phyloP scores from a whole-genome alignment of 306 rosid genomes.

The Albizia julibrissin region DNA sequence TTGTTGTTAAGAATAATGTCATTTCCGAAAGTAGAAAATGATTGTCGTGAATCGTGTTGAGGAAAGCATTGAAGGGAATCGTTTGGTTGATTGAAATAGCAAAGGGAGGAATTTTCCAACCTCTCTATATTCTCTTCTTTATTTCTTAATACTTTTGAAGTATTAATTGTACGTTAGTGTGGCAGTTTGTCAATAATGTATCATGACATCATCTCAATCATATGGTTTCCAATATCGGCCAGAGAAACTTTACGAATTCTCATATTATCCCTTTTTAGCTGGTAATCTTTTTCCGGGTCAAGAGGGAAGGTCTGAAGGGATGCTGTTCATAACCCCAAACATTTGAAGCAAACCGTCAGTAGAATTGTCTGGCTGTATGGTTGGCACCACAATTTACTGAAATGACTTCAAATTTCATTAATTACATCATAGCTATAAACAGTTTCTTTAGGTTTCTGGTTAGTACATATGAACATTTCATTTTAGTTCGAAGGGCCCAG shows the following conservation, averaged over 20 bases:
- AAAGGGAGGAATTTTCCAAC: neutral
- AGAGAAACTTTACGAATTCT: neutral
- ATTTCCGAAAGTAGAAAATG: neutral
- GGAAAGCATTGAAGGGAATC: neutral
- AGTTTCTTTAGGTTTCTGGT: neutral
- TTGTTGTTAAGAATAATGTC: neutral
- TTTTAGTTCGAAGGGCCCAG: neutral
- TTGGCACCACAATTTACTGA: neutral
- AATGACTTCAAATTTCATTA: neutral
- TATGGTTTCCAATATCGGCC: neutral
- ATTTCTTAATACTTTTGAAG: neutral
- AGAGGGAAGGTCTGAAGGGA: neutral
- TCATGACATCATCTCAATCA: neutral
- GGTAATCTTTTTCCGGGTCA: neutral
- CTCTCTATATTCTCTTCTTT: neutral
- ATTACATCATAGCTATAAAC: neutral
- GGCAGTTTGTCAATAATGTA: neutral
- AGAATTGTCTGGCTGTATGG: neutral
- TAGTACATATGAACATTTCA: too few species aligned
- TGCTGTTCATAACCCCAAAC: constrained; percentile 12
- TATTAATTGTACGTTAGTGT: neutral
- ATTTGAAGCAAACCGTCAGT: constrained; percentile 4
- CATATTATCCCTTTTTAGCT: neutral
- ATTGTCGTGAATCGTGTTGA: neutral
- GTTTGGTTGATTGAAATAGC: constrained; percentile 3